Evolutionary conservation across 225 moss, liverwort and hornwort species (phyloP).

Genomic region (Bryum argenteum): DNA sequence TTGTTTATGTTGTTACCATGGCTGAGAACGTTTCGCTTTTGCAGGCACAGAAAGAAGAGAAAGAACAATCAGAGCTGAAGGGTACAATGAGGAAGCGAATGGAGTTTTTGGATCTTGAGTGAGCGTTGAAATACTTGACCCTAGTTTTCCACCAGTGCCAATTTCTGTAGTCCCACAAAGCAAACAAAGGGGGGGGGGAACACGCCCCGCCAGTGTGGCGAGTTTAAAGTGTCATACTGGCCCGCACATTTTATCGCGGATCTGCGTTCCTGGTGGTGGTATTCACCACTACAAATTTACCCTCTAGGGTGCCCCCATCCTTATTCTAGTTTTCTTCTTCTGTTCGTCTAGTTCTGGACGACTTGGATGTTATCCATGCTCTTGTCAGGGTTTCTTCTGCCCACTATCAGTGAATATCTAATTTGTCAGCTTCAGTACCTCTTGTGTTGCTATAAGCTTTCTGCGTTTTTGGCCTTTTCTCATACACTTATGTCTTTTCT

Average conservation of each 20-base stretch:
- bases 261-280: conserved; percentile 64
- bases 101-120: conserved; percentile 94
- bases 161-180: conserved; percentile 42
- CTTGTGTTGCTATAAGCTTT: conserved; percentile 3
- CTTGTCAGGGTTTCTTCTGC: conserved; percentile 34
- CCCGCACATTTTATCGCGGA: conserved; percentile 84
- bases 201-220: conserved; percentile 57
- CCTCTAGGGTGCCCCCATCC: conserved; percentile 50
- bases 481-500: neutral
- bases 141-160: conserved; percentile 28
- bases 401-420: conserved; percentile 33
- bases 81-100: conserved; percentile 98
- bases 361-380: conserved; percentile 36
- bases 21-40: conserved; percentile 16
- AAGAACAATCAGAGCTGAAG: conserved; percentile 88
- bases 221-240: conserved; percentile 74
- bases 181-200: conserved; percentile 43
- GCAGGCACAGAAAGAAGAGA: conserved; percentile 92
- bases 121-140: conserved; percentile 36
- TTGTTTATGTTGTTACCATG: conserved; percentile 14
- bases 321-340: conserved; percentile 46
- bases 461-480: conserved; percentile 21
- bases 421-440: conserved; percentile 16
- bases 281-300: conserved; percentile 59
- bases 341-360: conserved; percentile 32